Evolutionary conservation across 192 early-diverging fungal genomes (phyloP), one percentile per base, ranked within the genome.

Genomic region (Backusella luteola): DNA sequence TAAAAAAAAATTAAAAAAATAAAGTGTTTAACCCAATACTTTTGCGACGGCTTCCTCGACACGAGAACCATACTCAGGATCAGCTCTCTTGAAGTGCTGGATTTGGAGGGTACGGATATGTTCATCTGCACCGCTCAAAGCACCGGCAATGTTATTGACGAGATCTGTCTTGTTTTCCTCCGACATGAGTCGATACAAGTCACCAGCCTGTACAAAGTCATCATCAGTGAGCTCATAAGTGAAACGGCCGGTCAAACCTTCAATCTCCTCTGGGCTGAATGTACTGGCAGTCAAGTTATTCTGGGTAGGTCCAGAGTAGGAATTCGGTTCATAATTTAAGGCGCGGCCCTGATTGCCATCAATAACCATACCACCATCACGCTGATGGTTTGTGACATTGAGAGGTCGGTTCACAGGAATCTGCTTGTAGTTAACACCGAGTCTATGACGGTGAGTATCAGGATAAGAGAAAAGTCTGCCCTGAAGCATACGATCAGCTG

Each of bases 401-500:
- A 84, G 80, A 68, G 93, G 93, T 56, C 85, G 83, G 84, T 96
- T 96, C 85, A 94, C 93, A 26, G 94, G 94, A 34, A 96, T 84
- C 79, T 94, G 90, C 34, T 80, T 83, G 83, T 90, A 94, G 87
- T 96, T 96, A 78, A 88, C 66, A 17, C 93, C 91, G 74, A 95
- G 89, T 73, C 94, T 91, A 81, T 94, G 91, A 70, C 93, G 90
- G 68, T 95, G 94, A 8, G 94, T 94, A 84, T 95, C 94, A 17
- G 89, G 87, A 81, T 94, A 96, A 42, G 92, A 92, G 85, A 95
- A 94, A 17, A 95, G 85, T 66, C 94, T 91, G 34, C 92, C 92
- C 81, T 96, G 93, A 69, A 96, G 84, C 89, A 96, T 92, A 79
- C 88, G 90, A 83, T 96, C 94, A 69, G 88, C 86, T 32, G 90